These are phyloP conservation scores for Nowakowskiella sp. DNA, from an alignment of 192 early-diverging fungal species.

Conservation along the genomic window DNA sequence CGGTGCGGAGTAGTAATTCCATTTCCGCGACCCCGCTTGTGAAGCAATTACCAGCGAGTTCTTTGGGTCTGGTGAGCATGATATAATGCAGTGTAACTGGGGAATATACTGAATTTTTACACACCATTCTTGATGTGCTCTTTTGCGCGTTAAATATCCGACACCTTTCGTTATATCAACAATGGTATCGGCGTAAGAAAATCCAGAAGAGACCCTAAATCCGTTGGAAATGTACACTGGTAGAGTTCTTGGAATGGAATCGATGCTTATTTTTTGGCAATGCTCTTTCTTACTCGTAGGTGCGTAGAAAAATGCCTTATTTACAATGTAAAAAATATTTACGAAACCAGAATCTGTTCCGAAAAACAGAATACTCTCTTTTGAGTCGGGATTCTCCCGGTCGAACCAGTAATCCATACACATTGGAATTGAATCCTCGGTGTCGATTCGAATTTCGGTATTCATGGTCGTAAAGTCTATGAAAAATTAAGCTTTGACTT, in stretches of 20 bases:
- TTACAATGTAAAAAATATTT: constrained; percentile 26
- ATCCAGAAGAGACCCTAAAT: not conserved
- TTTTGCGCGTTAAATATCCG: constrained; percentile 23
- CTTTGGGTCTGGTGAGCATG: constrained; percentile 37
- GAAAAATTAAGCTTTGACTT: no score
- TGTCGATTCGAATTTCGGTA: constrained; percentile 28
- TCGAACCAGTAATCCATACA: constrained; percentile 27
- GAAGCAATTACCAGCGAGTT: constrained; percentile 41
- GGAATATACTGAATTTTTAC: constrained; percentile 36
- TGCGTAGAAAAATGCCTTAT: constrained; percentile 16
- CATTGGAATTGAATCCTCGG: constrained; percentile 30
- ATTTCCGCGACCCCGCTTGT: constrained; percentile 29
- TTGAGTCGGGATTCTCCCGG: constrained; percentile 24
- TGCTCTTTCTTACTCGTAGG: not conserved
- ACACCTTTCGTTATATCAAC: not conserved
- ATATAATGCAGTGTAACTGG: constrained; percentile 38
- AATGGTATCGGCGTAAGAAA: not conserved
- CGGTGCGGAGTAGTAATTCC: constrained; percentile 24
- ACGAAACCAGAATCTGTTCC: constrained; percentile 40
- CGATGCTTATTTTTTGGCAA: constrained; percentile 7
- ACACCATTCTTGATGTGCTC: constrained; percentile 46
- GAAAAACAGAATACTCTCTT: constrained; percentile 29
- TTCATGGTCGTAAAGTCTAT: constrained; percentile 39
- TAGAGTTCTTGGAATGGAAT: not conserved
- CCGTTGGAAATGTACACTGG: no score